Base-by-base conservation (phyloP, 2,329 filamentous ascomycete species). In the Alternaria alternata region DNA sequence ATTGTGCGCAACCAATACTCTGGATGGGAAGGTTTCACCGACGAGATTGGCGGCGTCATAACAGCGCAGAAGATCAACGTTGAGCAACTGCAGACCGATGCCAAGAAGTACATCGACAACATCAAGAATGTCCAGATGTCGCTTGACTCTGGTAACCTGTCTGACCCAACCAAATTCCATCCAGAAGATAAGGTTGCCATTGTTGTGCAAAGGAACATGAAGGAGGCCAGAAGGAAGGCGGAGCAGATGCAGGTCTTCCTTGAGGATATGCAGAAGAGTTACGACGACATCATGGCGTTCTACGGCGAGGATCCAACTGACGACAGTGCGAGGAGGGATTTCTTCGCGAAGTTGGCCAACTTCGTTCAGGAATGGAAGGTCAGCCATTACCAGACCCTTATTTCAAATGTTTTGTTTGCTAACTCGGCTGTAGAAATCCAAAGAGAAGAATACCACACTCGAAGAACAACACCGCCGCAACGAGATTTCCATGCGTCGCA, bases 151-250 rank as follows among this genome's bases (percentile, higher is more conserved):
- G 95, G 95, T 71, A 98, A 97, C 77, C 83, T 99, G 65, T 97
- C 93, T 75, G 95, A 99, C 75, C 91, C 94, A 44, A 97, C 95
- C 84, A 96, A 94, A 73, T 99, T 99, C 85, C 95, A 99, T 75
- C 94, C 95, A 18, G 92, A 98, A 80, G 95, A 99, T 78, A 92
- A 95, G 62, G 94, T 98, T 43, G 91, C 90, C 64, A 92, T 96
- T 79, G 86, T 98, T 34, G 94, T 97, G 56, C 93, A 97, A 80
- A 87, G 94, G 52, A 90, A 87, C 67, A 98, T 99, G 94, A 98
- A 97, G 82, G 95, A 99, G 68, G 95, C 95, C 20, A 85, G 95
- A 63, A 87, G 94, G 71, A 99, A 98, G 83, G 93, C 95, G 3
- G 94, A 97, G 79, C 95, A 98, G 82, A 91, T 98, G 89, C 87